A percentile compares a stretch with the other conserved stretches of the same genome.
Evolutionary conservation across 345 rosid genomes (phyloP).

Genomic region (Pelargonium nanum): DNA sequence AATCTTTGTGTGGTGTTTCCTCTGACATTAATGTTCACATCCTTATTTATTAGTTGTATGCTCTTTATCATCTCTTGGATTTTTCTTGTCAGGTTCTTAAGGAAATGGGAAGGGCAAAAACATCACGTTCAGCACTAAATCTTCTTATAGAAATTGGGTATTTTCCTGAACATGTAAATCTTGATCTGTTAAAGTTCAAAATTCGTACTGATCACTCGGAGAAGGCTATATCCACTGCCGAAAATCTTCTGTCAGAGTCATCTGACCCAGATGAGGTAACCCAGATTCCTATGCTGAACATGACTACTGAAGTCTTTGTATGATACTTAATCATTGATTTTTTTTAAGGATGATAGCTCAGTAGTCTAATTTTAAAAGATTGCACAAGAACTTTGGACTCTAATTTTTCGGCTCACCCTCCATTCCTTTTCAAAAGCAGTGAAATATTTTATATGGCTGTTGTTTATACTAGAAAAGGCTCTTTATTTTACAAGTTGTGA

Average conservation of each 20-base stretch:
- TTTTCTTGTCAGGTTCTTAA: constrained; percentile 55
- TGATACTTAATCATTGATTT: background rate
- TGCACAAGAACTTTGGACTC: no score
- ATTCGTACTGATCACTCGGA: constrained; percentile 60
- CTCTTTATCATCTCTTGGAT: background rate
- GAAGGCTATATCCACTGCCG: constrained; percentile 57
- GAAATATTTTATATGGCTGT: no score
- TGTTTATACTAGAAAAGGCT: background rate
- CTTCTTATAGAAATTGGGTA: constrained; percentile 85
- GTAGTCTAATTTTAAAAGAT: no score
- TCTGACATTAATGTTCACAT: background rate
- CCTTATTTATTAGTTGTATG: background rate
- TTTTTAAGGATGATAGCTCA: no score
- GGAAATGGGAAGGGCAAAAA: constrained; percentile 65
- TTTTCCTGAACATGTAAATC: constrained; percentile 89
- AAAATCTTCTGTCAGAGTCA: constrained; percentile 49
- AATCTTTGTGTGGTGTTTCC: background rate
- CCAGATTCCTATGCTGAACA: constrained; percentile 14
- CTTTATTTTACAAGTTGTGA: background rate
- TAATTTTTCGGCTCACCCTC: no score
- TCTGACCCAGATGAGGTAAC: constrained; percentile 63
- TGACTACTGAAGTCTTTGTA: background rate
- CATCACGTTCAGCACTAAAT: constrained; percentile 63
- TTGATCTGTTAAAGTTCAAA: constrained; percentile 66
- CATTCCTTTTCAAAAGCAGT: no score